These are phyloP conservation scores for Babesia ovis DNA, from an alignment of 169 alveolate genomes.

Conservation along the genomic window DNA sequence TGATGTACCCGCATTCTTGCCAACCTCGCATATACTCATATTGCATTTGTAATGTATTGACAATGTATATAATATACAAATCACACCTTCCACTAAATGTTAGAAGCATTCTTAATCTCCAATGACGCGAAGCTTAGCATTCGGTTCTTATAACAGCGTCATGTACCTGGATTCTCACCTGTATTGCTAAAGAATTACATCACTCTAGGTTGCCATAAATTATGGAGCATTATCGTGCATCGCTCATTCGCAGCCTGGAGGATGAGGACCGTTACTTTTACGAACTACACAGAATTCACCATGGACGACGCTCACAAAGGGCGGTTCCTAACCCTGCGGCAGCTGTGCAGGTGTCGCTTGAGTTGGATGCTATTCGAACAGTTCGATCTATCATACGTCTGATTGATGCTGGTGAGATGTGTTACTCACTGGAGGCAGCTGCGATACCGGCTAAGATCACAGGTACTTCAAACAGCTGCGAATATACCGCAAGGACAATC, in stretches of 20 bases:
- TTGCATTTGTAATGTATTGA: neutral
- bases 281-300: constrained; percentile 7
- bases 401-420: constrained; percentile 4
- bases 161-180: too few species aligned
- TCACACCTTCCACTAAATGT: too few species aligned
- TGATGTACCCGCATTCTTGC: too few species aligned
- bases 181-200: too few species aligned
- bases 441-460: too few species aligned
- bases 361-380: constrained; percentile 15
- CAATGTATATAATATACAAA: too few species aligned
- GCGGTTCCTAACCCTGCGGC: neutral
- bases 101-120: too few species aligned
- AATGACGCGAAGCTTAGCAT: too few species aligned
- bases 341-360: neutral
- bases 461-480: too few species aligned
- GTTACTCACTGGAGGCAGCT: neutral
- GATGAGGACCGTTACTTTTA: constrained; percentile 8
- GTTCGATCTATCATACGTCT: constrained; percentile 12
- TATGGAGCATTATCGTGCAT: constrained; percentile 4
- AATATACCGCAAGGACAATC: too few species aligned
- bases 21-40: too few species aligned
- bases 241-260: constrained; percentile 7
- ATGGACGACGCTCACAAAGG: neutral
- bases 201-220: neutral
- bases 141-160: too few species aligned